Conservation (phyloP, 106 monocot species). For the Acorus calamus region DNA sequence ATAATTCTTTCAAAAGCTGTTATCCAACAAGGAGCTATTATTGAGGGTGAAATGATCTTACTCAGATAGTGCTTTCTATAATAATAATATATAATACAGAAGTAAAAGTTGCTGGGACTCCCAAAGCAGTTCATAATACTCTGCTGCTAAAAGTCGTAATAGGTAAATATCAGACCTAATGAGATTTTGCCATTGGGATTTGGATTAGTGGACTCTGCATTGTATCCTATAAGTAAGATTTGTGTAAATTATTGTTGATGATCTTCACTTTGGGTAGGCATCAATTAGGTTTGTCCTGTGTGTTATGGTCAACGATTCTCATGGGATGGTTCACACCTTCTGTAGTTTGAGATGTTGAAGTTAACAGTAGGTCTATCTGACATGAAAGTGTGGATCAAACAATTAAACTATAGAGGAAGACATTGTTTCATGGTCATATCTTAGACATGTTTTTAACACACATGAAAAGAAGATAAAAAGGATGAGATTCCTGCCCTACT, state of each 20-base stretch:
- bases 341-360: background rate
- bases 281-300: constrained; percentile 2
- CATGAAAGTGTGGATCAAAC: background rate
- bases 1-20: no score
- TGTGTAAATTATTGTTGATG: background rate
- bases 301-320: constrained; percentile 5
- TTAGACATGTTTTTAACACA: no score
- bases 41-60: no score
- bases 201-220: background rate
- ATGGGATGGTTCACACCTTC: background rate
- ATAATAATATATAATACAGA: no score
- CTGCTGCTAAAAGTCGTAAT: background rate
- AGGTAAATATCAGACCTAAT: no score
- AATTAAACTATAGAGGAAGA: background rate
- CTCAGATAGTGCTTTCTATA: no score
- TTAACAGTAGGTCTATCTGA: background rate
- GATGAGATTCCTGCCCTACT: no score
- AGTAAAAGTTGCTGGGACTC: no score
- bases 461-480: no score
- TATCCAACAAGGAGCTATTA: no score
- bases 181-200: background rate
- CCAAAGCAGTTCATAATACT: no score
- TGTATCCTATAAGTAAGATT: background rate
- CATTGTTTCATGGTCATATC: no score
- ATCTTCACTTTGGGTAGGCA: background rate